A percentile compares a stretch with the other conserved stretches of the same genome.
These are phyloP conservation scores for Wilcoxina mikolae DNA, from an alignment of 495 filamentous ascomycete species.

Conservation along the genomic window DNA sequence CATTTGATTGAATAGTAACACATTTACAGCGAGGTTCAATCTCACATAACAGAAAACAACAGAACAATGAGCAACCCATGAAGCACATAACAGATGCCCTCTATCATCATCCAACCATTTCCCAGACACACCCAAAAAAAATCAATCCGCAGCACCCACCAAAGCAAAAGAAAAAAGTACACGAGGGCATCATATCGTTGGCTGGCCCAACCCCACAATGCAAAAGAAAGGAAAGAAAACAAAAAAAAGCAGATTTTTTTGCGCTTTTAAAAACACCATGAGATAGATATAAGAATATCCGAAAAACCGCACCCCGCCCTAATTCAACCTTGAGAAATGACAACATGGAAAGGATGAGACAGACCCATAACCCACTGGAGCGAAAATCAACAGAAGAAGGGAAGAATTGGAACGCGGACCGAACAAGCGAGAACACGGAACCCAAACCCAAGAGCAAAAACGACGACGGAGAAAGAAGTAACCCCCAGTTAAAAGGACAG, in stretches of 20 bases:
- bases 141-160: slow-evolving; percentile 1
- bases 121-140: slow-evolving; percentile 4
- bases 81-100: neutral
- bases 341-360: slow-evolving; percentile 11
- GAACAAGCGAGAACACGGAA: slow-evolving; percentile 21
- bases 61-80: too few relatives aligned
- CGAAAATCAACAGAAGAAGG: slow-evolving; percentile 14
- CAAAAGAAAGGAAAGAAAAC: slow-evolving; percentile 2
- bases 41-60: too few relatives aligned
- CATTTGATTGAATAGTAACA: too few relatives aligned
- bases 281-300: slow-evolving; percentile 11
- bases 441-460: slow-evolving; percentile 13
- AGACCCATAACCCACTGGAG: slow-evolving; percentile 12
- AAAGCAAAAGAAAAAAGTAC: neutral
- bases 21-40: too few relatives aligned
- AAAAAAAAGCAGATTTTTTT: slow-evolving; percentile 24
- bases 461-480: slow-evolving; percentile 2
- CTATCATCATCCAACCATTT: neutral
- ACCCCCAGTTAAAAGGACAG: slow-evolving; percentile 11
- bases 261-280: slow-evolving; percentile 17
- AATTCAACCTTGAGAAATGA: slow-evolving; percentile 22
- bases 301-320: slow-evolving; percentile 16
- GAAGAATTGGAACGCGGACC: slow-evolving; percentile 24
- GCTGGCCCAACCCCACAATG: neutral
- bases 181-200: neutral